A percentile compares a stretch with the other conserved stretches of the same genome.
Evolutionary conservation across 2,329 filamentous ascomycete species (phyloP).

Genomic region (Fusarium musae): DNA sequence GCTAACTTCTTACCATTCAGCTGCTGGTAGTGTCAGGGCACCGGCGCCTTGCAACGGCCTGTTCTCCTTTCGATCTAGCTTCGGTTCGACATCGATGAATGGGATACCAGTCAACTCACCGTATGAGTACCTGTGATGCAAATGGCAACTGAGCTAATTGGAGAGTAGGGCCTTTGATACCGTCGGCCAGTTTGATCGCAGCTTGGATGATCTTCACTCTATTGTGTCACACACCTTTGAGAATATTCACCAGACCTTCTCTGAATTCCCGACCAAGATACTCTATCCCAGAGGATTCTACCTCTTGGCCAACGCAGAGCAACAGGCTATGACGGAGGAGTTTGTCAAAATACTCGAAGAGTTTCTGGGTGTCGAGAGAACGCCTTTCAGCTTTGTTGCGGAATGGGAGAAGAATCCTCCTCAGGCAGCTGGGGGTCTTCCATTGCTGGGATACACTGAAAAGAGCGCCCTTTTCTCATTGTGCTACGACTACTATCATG

Average conservation of each 20-base stretch:
- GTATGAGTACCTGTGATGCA: background rate
- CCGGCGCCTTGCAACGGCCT: background rate
- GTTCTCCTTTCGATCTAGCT: background rate
- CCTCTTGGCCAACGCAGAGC: fast-evolving
- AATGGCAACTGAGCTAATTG: fast-evolving
- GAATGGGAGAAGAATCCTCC: background rate
- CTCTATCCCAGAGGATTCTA: background rate
- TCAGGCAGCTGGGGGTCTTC: fast-evolving
- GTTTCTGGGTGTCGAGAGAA: background rate
- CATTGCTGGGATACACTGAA: background rate
- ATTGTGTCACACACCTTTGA: background rate
- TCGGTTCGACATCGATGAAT: background rate
- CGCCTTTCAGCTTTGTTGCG: background rate
- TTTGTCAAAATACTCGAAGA: background rate
- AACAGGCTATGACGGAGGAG: background rate
- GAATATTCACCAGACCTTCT: background rate
- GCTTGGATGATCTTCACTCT: background rate
- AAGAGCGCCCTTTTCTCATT: background rate
- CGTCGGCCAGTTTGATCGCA: background rate
- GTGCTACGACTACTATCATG: background rate
- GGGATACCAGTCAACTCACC: background rate
- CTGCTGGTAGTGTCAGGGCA: background rate
- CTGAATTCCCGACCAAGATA: background rate
- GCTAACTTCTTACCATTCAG: background rate
- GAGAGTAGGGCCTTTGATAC: fast-evolving